Percentiles rank a stretch among this genome's conserved stretches.
Evolutionary conservation across 768 basidiomycete species (phyloP).

Genomic region (Chalciporus chontae): DNA sequence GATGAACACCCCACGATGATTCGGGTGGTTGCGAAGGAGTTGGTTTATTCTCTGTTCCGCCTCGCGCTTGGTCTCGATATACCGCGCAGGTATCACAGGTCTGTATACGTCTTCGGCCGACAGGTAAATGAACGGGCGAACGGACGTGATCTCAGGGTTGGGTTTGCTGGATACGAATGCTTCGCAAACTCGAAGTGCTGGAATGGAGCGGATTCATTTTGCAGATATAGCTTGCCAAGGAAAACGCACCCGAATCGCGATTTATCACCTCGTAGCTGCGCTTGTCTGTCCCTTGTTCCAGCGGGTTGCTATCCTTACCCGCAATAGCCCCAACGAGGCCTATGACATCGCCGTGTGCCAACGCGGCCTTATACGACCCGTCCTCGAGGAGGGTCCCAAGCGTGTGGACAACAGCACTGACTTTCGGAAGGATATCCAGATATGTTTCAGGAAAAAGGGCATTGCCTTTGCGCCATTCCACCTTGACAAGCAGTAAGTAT

Average conservation of each 20-base stretch:
- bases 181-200: constrained; percentile 75
- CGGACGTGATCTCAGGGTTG: constrained; percentile 24
- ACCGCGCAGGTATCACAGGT: constrained; percentile 79
- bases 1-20: constrained; percentile 73
- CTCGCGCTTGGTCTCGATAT: constrained; percentile 92
- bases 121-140: constrained; percentile 84
- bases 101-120: constrained; percentile 88
- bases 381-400: constrained; percentile 87
- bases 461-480: constrained; percentile 83
- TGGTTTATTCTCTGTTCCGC: constrained; percentile 71
- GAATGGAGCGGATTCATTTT: constrained; percentile 12
- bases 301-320: constrained; percentile 51
- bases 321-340: constrained; percentile 48
- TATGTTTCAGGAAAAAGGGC: constrained; percentile 79
- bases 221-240: neutral
- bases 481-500: constrained; percentile 41
- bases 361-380: constrained; percentile 70
- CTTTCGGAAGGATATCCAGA: constrained; percentile 58
- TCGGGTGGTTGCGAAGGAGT: constrained; percentile 41
- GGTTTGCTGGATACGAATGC: constrained; percentile 57
- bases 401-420: constrained; percentile 86
- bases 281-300: constrained; percentile 42
- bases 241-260: constrained; percentile 76
- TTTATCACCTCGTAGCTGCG: constrained; percentile 79
- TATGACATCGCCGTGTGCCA: constrained; percentile 56